These are phyloP conservation scores for Dentipellis fragilis DNA, from an alignment of 768 basidiomycete genomes.

Conservation along the genomic window DNA sequence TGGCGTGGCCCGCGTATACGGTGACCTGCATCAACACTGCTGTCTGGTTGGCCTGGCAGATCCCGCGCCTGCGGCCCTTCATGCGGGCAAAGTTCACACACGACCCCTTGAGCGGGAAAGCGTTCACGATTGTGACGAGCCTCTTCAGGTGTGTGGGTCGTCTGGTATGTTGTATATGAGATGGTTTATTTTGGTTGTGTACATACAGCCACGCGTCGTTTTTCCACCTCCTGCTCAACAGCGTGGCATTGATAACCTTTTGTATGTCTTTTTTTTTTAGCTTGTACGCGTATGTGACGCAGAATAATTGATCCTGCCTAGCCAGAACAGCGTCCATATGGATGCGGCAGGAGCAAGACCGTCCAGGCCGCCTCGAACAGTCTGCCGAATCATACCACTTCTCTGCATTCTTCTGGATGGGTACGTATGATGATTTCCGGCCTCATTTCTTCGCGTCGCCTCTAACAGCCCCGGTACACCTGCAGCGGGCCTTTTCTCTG, in stretches of 20 bases:
- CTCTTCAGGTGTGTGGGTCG: slow-evolving; percentile 60
- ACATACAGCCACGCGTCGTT: slow-evolving; percentile 52
- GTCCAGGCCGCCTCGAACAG: too few relatives aligned
- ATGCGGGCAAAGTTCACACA: slow-evolving; percentile 71
- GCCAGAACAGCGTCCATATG: too few relatives aligned
- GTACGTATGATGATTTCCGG: slow-evolving; percentile 26
- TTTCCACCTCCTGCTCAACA: slow-evolving; percentile 67
- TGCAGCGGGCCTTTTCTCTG: slow-evolving; percentile 71
- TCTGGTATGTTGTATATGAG: neutral
- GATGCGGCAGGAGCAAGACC: slow-evolving; percentile 41
- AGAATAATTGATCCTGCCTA: too few relatives aligned
- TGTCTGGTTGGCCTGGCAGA: slow-evolving; percentile 73
- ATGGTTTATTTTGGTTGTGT: neutral
- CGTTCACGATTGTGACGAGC: slow-evolving; percentile 72
- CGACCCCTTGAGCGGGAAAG: slow-evolving; percentile 67
- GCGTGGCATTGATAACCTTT: slow-evolving; percentile 75
- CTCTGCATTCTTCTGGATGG: slow-evolving; percentile 70
- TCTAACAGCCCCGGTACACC: neutral
- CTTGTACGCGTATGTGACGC: slow-evolving; percentile 6
- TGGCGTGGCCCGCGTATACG: too few relatives aligned
- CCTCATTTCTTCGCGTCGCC: neutral
- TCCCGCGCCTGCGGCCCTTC: slow-evolving; percentile 47
- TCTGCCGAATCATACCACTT: slow-evolving; percentile 69
- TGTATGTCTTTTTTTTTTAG: slow-evolving; percentile 32
- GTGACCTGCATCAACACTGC: slow-evolving; percentile 55